Evolutionary conservation across 1,284 basidiomycete species (phyloP).

Genomic region (Coniferiporia weirii): DNA sequence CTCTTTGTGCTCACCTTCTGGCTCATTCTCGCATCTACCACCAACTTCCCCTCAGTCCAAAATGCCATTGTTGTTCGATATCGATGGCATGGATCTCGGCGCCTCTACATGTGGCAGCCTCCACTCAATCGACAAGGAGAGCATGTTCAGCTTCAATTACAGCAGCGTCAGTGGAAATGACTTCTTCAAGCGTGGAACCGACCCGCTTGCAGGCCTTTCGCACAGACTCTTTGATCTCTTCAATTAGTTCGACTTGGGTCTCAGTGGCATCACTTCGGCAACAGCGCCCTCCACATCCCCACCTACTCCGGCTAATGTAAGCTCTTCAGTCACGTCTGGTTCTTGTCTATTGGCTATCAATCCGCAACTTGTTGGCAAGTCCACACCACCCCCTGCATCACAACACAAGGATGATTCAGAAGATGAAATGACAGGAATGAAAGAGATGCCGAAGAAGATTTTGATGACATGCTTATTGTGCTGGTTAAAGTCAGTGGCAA

Average conservation of each 20-base stretch:
- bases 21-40: constrained; percentile 25
- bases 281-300: too few relatives aligned
- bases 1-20: constrained; percentile 29
- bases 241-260: constrained; percentile 18
- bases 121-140: constrained; percentile 27
- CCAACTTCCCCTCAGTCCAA: constrained; percentile 27
- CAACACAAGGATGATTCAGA: constrained; percentile 20
- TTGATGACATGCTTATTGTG: constrained; percentile 27
- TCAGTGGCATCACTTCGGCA: not conserved
- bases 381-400: constrained; percentile 28
- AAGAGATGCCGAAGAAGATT: constrained; percentile 23
- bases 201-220: constrained; percentile 26
- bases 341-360: constrained; percentile 40
- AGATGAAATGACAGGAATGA: constrained; percentile 18
- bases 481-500: constrained; percentile 55
- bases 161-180: constrained; percentile 34
- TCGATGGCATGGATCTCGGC: too few relatives aligned
- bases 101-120: constrained; percentile 19
- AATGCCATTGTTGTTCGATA: too few relatives aligned
- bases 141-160: constrained; percentile 34
- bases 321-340: constrained; percentile 20
- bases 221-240: constrained; percentile 38
- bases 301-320: too few relatives aligned
- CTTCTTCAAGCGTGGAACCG: constrained; percentile 32
- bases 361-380: constrained; percentile 46